Base-by-base conservation (phyloP, 2,329 filamentous ascomycete species). In the Colletotrichum salicis region DNA sequence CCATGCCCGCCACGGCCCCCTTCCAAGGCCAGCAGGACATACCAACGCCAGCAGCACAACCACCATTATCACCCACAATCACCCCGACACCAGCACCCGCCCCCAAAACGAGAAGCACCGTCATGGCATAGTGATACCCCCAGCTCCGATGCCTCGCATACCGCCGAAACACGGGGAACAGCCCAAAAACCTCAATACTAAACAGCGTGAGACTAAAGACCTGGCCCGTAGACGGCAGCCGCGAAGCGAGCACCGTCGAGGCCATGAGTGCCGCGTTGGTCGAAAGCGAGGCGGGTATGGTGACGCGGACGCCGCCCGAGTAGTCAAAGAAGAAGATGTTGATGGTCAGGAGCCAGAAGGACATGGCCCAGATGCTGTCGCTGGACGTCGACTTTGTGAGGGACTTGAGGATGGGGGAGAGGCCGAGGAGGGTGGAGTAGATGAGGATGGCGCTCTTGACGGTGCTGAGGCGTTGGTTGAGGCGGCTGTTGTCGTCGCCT, bases 321-420 rank as follows among this genome's bases (percentile, higher is more conserved):
- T 99, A 99, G 86, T 99, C 96, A 79, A 98, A 98, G 80, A 97
- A 98, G 82, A 97, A 97, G 73, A 98, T 94, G 81, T 99, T 99
- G 83, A 98, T 96, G 77, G 93, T 90, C 74, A 99, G 90, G 56
- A 99, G 88, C 91, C 95, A 96, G 78, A 94, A 95, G 62, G 94
- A 96, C 86, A 99, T 93, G 70, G 96, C 94, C 96, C 96, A 99
- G 80, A 99, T 99, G 55, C 93, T 96, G 86, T 99, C 96, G 67
- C 90, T 93, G 8, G 94, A 96, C 5, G 96, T 98, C 5, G 95
- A 98, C 62, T 89, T 90, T 0, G 96, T 99, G n/a, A 99, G 89
- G 1, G 95, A 98, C 81, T 98, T 98, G 73, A 99, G 90, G 74
- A 99, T 98, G 0, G 96, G 96, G 54, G 94, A 97, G 4, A 99